Base-by-base conservation (phyloP, 2,329 filamentous ascomycete species). In the Penicillium psychrosexuale region DNA sequence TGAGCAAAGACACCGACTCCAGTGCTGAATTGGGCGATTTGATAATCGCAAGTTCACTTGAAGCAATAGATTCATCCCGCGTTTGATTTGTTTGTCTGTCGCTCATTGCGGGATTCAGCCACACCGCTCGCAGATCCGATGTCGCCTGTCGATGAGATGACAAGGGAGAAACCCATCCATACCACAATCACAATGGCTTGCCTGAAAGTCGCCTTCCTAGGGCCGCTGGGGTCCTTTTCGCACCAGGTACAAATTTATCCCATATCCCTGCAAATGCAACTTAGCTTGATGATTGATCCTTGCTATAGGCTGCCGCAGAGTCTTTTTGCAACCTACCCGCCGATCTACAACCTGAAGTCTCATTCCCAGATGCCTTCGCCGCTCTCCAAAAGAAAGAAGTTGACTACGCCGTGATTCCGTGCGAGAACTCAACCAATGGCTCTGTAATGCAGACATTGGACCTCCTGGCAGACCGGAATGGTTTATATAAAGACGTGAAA, bases 381-480 rank as follows among this genome's bases (percentile, higher is more conserved):
- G 81, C 85, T 15, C 88, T 96, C 6, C 90, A 95, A 67, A 78
- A 80, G 36, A 81, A 83, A 55, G 70, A 77, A 42, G 84, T 84
- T 0, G 75, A 82, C 49, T 86, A 86, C 53, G 94, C 92, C 62
- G 89, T 97, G 31, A 89, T 97, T 1, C 94, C 94, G 7, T 92
- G 96, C 74, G 93, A 97, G 71, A 99, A 99, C 78, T 95, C 90
- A 38, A 93, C 90, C 69, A 96, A 97, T 73, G 94, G 94, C 67
- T 87, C 88, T 51, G 94, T 99, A 47, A 85, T 94, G 53, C 89
- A 91, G 72, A 96, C 92, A 0, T 82, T 97, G 24, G 92, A 97
- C 74, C 84, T 93, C 61, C 84, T 99, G 57, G 90, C 90, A 61
- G 91, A 96, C 75, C 80, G 88, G 27, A 77, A 84, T 37, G 75